Conservation (phyloP, 2,329 filamentous ascomycete genomes). For the Septoria petroselini region DNA sequence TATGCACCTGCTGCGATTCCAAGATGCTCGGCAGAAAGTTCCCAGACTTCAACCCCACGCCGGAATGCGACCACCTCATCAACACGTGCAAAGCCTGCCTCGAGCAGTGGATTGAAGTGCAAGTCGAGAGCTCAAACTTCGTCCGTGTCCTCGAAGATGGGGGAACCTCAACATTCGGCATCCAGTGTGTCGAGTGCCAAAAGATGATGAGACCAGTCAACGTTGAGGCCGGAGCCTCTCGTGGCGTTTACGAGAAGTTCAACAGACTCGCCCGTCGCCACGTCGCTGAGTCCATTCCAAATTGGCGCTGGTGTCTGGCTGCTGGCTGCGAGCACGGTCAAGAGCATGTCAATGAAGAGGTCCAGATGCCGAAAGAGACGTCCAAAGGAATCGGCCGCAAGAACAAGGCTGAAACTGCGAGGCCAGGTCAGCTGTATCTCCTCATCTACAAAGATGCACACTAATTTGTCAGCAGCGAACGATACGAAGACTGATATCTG, state of each 20-base stretch:
- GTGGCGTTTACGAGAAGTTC: conserved; percentile 42
- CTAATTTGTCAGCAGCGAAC: background rate
- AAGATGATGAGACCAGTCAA: conserved; percentile 45
- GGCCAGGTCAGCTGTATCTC: background rate
- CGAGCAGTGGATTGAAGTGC: conserved; percentile 37
- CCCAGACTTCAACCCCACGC: conserved; percentile 37
- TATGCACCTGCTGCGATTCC: conserved; percentile 27
- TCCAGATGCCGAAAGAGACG: background rate
- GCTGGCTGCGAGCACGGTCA: conserved; percentile 53
- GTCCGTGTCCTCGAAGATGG: conserved; percentile 16
- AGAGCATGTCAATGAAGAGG: conserved; percentile 34
- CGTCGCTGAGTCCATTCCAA: conserved; percentile 30
- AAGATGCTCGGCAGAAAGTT: conserved; percentile 29
- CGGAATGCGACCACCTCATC: conserved; percentile 38
- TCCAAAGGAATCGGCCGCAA: background rate
- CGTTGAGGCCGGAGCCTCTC: conserved; percentile 47
- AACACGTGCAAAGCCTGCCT: conserved; percentile 41
- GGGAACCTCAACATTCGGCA: conserved; percentile 42
- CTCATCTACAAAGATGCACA: background rate
- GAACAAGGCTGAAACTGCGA: background rate
- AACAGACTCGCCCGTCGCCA: conserved; percentile 30
- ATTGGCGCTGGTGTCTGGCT: conserved; percentile 54
- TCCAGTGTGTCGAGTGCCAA: conserved; percentile 53
- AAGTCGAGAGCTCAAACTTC: conserved; percentile 25
- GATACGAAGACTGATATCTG: conserved; percentile 29